Conservation (phyloP, 176 grass and related monocot genomes). For the Cenchrus purpureus region DNA sequence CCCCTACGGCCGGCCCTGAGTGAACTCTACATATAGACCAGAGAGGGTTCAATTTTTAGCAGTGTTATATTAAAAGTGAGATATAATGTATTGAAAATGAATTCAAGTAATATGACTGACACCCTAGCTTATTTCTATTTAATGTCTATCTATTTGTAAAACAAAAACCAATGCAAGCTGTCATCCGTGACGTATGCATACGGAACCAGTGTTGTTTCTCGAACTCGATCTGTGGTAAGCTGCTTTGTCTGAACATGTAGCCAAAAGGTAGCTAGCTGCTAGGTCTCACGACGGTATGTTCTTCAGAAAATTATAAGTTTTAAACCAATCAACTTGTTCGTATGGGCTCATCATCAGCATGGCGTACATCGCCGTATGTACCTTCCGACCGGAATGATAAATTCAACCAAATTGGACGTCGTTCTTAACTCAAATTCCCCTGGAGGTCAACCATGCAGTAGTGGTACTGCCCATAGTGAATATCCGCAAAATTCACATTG, state of each 20-base stretch:
- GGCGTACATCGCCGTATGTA: slow-evolving; percentile 30
- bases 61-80: too few species aligned
- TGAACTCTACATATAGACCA: too few species aligned
- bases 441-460: slow-evolving; percentile 27
- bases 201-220: neutral
- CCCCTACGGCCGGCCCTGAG: too few species aligned
- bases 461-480: neutral
- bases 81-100: too few species aligned
- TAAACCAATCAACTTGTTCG: neutral
- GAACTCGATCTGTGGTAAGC: neutral
- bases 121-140: too few species aligned
- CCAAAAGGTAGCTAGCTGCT: neutral
- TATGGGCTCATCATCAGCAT: neutral
- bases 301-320: neutral
- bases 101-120: too few species aligned
- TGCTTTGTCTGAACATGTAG: neutral
- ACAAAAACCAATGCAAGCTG: neutral
- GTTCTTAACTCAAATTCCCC: slow-evolving; percentile 3
- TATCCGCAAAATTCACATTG: neutral
- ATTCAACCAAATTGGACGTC: neutral
- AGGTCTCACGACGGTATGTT: slow-evolving; percentile 24
- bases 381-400: neutral
- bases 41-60: too few species aligned
- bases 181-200: neutral
- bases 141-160: too few species aligned